Base-by-base conservation (phyloP, 805 yeast genomes). In the Candida taoyuanica region DNA sequence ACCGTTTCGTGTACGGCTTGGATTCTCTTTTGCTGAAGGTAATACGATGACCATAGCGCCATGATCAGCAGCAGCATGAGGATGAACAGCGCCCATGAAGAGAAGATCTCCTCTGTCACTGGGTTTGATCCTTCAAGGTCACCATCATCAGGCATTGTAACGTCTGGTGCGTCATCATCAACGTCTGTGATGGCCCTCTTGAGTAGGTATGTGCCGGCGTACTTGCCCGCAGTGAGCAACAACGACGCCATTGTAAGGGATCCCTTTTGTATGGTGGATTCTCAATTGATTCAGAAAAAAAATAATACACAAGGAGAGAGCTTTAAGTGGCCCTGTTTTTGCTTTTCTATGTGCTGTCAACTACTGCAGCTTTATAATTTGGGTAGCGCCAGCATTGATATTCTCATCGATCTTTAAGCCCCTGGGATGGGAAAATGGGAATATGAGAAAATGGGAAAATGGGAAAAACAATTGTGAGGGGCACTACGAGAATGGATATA, bases 1-100 rank as follows among this genome's bases (percentile, higher is more conserved):
- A 93, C 98, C 0, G 98, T 93, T 64, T 93, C 99, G 62, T 93
- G 99, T n/a, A 93, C 77, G 4, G 96, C 95, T 61, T 86, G 89
- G 53, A 93, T 91, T 48, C 93, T 74, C 51, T 86, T 75, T 53
- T 87, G 96, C 55, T 91, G 96, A 34, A 93, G 68, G 58, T 85
- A 91, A 63, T 91, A 93, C 21, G 95, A 82, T 4, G 96, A 86
- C 97, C 97, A 93, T 36, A 93, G 67, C 0, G 98, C 96, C 7
- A 89, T 74, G 42, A 91, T 83, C 32, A 93, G 67, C 31, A 93
- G 68, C 40, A 84, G 76, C 34, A 93, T 60, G 46, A 93, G 70
- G 42, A 93, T 94, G 62, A 88, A 89, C 21, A 93, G 65, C 0
- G 98, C 98, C 99, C 98, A 93, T 0, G 97, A 87, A 5, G 95